phyloP scores from a whole-genome alignment of 2,329 filamentous ascomycete species.

The Drechslerella coelobrocha region DNA sequence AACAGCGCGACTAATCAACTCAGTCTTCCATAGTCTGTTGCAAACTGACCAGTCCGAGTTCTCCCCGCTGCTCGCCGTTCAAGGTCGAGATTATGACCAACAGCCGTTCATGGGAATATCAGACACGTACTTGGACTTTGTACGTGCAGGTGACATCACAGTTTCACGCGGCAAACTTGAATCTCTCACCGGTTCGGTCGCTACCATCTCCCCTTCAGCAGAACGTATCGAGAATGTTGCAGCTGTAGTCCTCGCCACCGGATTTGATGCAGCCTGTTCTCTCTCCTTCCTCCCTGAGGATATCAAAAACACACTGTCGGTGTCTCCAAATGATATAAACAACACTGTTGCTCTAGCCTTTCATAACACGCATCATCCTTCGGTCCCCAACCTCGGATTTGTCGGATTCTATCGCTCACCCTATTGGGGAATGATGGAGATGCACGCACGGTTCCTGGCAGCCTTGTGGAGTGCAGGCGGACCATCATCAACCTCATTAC shows the following conservation, averaged over 20 bases:
- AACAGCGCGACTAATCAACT: constrained; percentile 65
- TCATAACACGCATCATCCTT: constrained; percentile 69
- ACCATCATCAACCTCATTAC: constrained; percentile 53
- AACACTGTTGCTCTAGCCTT: constrained; percentile 70
- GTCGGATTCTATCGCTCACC: constrained; percentile 84
- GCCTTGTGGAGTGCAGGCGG: constrained; percentile 64
- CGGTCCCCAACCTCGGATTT: constrained; percentile 72
- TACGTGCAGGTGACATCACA: constrained; percentile 69
- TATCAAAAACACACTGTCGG: constrained; percentile 66
- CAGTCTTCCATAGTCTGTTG: constrained; percentile 62
- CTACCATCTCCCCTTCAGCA: constrained; percentile 55
- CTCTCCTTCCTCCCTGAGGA: constrained; percentile 69
- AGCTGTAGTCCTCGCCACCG: constrained; percentile 76
- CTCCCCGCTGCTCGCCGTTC: constrained; percentile 60
- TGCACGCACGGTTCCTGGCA: constrained; percentile 76
- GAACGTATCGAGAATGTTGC: constrained; percentile 65
- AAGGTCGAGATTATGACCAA: constrained; percentile 59
- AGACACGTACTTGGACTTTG: constrained; percentile 76
- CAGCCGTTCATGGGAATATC: constrained; percentile 73
- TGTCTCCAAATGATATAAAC: constrained; percentile 64
- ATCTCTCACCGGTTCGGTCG: constrained; percentile 58
- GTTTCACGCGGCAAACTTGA: constrained; percentile 63
- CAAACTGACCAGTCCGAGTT: constrained; percentile 66
- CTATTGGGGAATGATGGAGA: constrained; percentile 86
- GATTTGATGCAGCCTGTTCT: constrained; percentile 71